Evolutionary conservation across 176 grass and related monocot genomes (phyloP).

Genomic region (Oryza meyeriana): DNA sequence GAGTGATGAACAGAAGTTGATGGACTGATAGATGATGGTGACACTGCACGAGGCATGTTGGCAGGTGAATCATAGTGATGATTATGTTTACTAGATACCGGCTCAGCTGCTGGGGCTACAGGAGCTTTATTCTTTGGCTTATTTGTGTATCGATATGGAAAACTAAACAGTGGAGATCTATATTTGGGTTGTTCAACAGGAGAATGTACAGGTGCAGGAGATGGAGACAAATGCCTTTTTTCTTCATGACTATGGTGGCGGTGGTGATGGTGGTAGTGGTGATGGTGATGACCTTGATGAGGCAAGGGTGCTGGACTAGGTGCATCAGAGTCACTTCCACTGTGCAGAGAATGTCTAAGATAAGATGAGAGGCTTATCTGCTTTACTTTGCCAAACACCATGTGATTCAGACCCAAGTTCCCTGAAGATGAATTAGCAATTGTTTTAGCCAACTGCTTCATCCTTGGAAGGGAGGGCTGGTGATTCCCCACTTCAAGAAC

Average conservation of each 20-base stretch:
- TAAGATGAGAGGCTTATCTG: conserved; percentile 77
- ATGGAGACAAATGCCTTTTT: conserved; percentile 40
- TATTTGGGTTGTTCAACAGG: conserved; percentile 35
- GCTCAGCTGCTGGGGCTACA: conserved; percentile 25
- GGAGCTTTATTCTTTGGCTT: conserved; percentile 43
- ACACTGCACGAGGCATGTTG: not conserved
- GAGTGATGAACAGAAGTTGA: conserved; percentile 29
- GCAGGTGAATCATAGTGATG: conserved; percentile 41
- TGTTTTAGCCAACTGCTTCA: conserved; percentile 81
- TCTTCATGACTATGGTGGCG: conserved; percentile 19
- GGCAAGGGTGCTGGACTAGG: conserved; percentile 59
- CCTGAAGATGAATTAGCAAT: conserved; percentile 78
- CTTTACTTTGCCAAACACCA: conserved; percentile 85
- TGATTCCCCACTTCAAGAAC: conserved; percentile 75
- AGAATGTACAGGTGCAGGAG: conserved; percentile 42
- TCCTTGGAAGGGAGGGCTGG: conserved; percentile 66
- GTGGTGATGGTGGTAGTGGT: not conserved
- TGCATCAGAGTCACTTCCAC: conserved; percentile 31
- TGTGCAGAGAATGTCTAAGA: conserved; percentile 70
- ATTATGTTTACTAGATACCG: conserved; percentile 24
- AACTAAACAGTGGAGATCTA: conserved; percentile 42
- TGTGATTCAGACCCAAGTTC: conserved; percentile 83
- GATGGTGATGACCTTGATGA: conserved; percentile 32
- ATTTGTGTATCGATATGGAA: conserved; percentile 26
- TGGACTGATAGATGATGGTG: conserved; percentile 26